A percentile compares a stretch with the other conserved stretches of the same genome.
phyloP scores from a whole-genome alignment of 495 filamentous ascomycete genomes.

The Clavariopsis aquatica region DNA sequence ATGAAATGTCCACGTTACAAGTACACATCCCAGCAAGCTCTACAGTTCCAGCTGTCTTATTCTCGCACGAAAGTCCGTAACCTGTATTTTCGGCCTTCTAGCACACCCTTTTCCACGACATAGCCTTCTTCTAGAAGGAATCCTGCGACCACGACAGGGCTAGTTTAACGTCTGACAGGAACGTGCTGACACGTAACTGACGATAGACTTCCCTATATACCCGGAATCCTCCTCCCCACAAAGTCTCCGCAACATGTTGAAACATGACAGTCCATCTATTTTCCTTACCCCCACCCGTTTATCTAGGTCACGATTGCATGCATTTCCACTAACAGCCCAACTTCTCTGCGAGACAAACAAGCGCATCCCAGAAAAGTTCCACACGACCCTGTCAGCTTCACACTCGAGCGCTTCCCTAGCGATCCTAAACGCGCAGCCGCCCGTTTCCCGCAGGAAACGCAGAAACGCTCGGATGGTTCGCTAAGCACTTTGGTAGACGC shows the following conservation, averaged over 20 bases:
- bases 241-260: too few species aligned
- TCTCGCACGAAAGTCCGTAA: neutral
- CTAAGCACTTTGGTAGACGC: neutral
- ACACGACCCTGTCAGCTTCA: neutral
- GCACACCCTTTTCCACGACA: neutral
- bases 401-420: neutral
- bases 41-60: neutral
- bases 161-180: neutral
- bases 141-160: neutral
- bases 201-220: neutral
- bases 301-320: too few species aligned
- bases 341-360: too few species aligned
- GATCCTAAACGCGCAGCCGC: neutral
- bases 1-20: neutral
- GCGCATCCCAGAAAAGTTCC: neutral
- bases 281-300: too few species aligned
- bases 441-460: neutral
- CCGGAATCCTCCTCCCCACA: too few species aligned
- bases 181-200: neutral
- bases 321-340: too few species aligned
- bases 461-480: neutral
- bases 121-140: constrained; percentile 5
- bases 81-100: neutral
- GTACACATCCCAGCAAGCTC: neutral
- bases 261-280: too few species aligned